Conservation (phyloP, 169 alveolate genomes). For the Miamiensis avidus region DNA sequence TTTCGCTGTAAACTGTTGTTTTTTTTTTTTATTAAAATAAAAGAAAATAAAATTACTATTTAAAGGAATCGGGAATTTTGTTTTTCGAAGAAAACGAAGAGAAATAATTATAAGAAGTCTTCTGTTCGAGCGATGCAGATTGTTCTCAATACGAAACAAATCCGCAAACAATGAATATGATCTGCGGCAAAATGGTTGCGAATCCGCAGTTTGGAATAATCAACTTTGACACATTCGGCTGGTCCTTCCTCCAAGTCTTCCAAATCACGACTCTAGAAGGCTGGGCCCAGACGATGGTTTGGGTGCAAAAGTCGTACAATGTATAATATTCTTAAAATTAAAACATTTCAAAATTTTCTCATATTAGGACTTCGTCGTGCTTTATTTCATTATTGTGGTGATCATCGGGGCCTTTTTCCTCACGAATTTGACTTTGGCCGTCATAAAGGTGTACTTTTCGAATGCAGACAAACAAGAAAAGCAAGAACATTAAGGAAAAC, state of each 20-base stretch:
- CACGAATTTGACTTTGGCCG: conserved; percentile 59
- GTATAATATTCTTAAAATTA: conserved; percentile 11
- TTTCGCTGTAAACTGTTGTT: conserved; percentile 23
- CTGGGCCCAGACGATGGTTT: conserved; percentile 54
- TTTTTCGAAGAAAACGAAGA: conserved; percentile 20
- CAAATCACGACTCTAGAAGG: conserved; percentile 68
- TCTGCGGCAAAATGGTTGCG: conserved; percentile 50
- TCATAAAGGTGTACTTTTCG: conserved; percentile 58
- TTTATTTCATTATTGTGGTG: conserved; percentile 54
- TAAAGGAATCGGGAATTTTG: neutral
- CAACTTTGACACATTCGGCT: conserved; percentile 58
- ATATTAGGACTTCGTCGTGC: conserved; percentile 39
- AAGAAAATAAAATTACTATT: neutral
- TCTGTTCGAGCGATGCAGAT: conserved; percentile 60
- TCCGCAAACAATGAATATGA: conserved; percentile 19
- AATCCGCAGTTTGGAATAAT: conserved; percentile 55
- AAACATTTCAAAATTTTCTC: neutral
- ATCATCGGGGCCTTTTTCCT: conserved; percentile 57
- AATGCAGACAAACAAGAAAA: conserved; percentile 18
- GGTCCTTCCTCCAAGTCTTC: conserved; percentile 56
- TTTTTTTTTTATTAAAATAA: neutral
- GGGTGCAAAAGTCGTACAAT: conserved; percentile 49
- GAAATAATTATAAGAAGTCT: too few species aligned
- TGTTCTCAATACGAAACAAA: conserved; percentile 40
- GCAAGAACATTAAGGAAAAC: neutral